Conservation (phyloP, 345 rosid species). For the Psidium guajava region DNA sequence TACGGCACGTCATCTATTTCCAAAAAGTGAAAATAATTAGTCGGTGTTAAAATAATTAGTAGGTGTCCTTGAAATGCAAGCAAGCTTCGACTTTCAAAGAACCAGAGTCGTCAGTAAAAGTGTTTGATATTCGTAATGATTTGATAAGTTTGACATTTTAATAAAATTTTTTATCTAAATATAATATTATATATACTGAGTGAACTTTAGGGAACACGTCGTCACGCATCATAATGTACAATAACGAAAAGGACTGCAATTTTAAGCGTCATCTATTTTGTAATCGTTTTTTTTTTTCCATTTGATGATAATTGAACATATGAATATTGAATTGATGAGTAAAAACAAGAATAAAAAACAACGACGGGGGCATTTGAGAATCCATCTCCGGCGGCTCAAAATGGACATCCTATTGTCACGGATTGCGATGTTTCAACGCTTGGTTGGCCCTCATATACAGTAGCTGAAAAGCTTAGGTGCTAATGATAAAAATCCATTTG, state of each 20-base stretch:
- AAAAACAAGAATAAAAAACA: neutral
- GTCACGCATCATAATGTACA: neutral
- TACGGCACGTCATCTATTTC: neutral
- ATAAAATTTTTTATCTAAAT: neutral
- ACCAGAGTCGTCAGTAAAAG: neutral
- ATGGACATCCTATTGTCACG: neutral
- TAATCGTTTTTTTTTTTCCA: neutral
- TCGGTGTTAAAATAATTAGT: too few relatives aligned
- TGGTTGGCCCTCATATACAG: neutral
- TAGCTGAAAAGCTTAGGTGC: neutral
- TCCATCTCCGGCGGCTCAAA: neutral
- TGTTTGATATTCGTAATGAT: neutral
- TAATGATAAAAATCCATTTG: too few relatives aligned
- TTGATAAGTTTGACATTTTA: neutral
- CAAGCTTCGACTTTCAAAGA: neutral
- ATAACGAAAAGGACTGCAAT: neutral
- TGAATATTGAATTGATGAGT: neutral
- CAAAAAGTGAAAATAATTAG: neutral
- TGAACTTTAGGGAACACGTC: neutral
- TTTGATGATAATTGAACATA: neutral
- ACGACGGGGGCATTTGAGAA: neutral
- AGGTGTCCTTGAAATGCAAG: neutral
- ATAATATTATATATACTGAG: neutral
- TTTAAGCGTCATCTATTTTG: neutral
- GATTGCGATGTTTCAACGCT: neutral